Evolutionary conservation across 495 filamentous ascomycete genomes (phyloP).

Genomic region (Penicillium goetzii): DNA sequence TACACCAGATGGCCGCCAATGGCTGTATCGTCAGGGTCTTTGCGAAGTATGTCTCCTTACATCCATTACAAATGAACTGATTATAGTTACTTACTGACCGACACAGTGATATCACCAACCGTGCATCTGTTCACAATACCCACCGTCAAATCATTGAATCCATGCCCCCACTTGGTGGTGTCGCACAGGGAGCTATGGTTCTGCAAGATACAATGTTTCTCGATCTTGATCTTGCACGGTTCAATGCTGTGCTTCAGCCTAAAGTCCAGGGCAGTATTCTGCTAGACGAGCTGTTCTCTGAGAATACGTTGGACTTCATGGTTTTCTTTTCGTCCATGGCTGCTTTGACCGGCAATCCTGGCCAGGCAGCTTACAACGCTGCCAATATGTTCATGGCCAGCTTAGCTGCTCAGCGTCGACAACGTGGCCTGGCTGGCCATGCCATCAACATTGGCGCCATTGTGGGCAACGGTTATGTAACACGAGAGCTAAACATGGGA

Average conservation of each 20-base stretch:
- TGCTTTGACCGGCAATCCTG: constrained; percentile 39
- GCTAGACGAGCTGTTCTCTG: constrained; percentile 41
- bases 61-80: neutral
- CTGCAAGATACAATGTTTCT: constrained; percentile 49
- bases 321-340: constrained; percentile 38
- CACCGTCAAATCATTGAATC: constrained; percentile 10
- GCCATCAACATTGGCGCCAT: constrained; percentile 61
- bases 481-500: constrained; percentile 30
- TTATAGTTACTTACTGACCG: constrained; percentile 7
- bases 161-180: constrained; percentile 55
- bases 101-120: constrained; percentile 25
- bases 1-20: constrained; percentile 35
- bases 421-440: constrained; percentile 43
- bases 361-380: constrained; percentile 59
- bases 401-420: constrained; percentile 41
- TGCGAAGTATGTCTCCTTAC: constrained; percentile 20
- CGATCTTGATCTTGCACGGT: constrained; percentile 26
- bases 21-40: constrained; percentile 28
- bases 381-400: constrained; percentile 60
- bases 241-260: constrained; percentile 17
- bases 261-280: constrained; percentile 24
- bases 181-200: constrained; percentile 52
- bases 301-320: constrained; percentile 49
- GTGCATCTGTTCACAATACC: constrained; percentile 17
- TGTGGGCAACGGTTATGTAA: constrained; percentile 60